Conservation (phyloP, 1,284 basidiomycete species). For the Phylloboletellus chloephorus region DNA sequence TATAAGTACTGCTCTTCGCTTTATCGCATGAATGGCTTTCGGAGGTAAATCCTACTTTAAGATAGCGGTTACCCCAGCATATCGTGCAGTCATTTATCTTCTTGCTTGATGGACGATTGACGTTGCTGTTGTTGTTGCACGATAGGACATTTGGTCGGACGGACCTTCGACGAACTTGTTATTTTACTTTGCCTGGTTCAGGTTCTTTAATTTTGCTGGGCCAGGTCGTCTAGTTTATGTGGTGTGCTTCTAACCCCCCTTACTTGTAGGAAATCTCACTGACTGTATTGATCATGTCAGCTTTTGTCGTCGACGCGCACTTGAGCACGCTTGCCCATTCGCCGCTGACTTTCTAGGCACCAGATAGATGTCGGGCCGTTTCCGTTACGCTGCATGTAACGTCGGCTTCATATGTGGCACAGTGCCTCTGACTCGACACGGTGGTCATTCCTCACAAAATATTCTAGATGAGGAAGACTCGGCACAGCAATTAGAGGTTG, state of each 20-base stretch:
- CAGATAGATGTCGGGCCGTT: too few relatives aligned
- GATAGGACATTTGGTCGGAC: neutral
- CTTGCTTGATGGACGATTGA: constrained; percentile 2
- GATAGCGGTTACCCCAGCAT: neutral
- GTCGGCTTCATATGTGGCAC: neutral
- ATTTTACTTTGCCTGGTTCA: neutral
- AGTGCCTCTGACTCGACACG: neutral
- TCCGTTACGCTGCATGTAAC: neutral
- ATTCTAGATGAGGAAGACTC: constrained; percentile 8
- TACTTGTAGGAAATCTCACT: constrained; percentile 1
- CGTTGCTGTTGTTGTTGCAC: neutral
- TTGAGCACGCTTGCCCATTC: too few relatives aligned
- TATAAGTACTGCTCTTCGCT: neutral
- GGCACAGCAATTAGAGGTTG: constrained; percentile 25
- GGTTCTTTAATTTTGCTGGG: constrained; percentile 5
- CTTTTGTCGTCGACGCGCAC: too few relatives aligned
- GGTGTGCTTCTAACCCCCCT: constrained; percentile 12
- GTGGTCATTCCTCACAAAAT: too few relatives aligned
- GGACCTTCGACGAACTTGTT: constrained; percentile 4
- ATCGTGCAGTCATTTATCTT: constrained; percentile 1
- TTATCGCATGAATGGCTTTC: neutral
- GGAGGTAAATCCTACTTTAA: neutral
- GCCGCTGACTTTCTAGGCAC: too few relatives aligned
- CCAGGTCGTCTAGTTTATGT: neutral
- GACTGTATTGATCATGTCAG: too few relatives aligned